Evolutionary conservation across 2,329 filamentous ascomycete genomes (phyloP), one percentile per base, ranked within the genome.

Genomic region (Sporothrix globosa): DNA sequence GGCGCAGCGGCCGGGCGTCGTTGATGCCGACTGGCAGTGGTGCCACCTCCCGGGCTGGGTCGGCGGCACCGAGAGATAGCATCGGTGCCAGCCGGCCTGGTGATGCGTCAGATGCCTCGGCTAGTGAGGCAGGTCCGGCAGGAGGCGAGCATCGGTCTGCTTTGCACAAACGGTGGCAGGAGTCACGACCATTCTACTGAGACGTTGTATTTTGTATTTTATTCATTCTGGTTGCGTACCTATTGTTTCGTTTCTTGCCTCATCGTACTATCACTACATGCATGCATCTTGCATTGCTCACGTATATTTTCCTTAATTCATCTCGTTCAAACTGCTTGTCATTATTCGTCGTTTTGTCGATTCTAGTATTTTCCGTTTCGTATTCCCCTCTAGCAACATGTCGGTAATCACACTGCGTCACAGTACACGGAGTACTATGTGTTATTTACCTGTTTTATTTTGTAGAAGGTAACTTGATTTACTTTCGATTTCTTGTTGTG

Each of bases 1-100:
- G 86, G 46, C 83, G 83, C 74, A 87, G 84, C 74, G 84, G 82
- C 2, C 81, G 86, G n/a, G 81, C 84, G 14, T 87, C 85, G 1
- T 82, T 79, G 76, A 80, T 79, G 14, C 75, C 80, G 4, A 82
- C 83, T 30, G 75, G 81, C 53, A 81, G 79, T 74, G 77, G 70
- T 69, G 41, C 71, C 70, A 21, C 72, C 71, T 56, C 73, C 4
- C 74, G 76, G 48, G 74, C 75, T 68, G 82, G 80, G 69, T 83
- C 82, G 82, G 79, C 53, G 3, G 48, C 52, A 39, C 68, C 68
- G 17, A 4, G 56, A 19, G 44, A 44, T 46, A 50, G 56, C 56
- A 7, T 50, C 54, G 80, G 79, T 9, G 75, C 79, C 3, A 81
- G 82, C 34, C 74, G 81, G 53, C 80, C 79, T 74, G 77, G 69